phyloP scores from a whole-genome alignment of 2,329 filamentous ascomycete genomes.

The Chaetothyriales sp. region DNA sequence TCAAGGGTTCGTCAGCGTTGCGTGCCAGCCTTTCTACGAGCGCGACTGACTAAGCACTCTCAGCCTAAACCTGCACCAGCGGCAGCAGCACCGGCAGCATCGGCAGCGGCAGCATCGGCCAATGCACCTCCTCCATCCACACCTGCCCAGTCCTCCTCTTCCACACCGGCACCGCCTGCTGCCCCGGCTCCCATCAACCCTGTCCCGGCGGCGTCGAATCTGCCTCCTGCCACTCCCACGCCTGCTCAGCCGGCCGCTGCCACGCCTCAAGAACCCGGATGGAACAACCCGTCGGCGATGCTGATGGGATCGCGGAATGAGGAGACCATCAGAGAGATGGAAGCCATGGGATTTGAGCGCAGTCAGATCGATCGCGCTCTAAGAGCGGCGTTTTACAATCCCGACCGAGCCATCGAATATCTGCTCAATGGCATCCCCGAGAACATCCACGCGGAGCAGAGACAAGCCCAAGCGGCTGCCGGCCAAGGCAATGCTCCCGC shows the following conservation, averaged over 20 bases:
- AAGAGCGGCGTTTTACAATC: conserved; percentile 93
- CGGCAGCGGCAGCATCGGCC: conserved; percentile 20
- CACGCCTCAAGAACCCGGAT: conserved; percentile 34
- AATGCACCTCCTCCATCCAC: conserved; percentile 44
- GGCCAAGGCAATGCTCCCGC: conserved; percentile 25
- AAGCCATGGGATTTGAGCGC: conserved; percentile 89
- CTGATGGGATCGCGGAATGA: conserved; percentile 72
- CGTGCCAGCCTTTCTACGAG: not conserved
- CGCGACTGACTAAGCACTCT: conserved; percentile 3
- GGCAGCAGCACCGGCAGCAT: conserved; percentile 22
- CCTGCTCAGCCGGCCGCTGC: conserved; percentile 34
- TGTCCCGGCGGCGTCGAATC: conserved; percentile 45
- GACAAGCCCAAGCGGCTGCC: conserved; percentile 27
- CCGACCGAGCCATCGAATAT: conserved; percentile 93
- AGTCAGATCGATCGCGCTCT: conserved; percentile 83
- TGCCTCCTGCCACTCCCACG: conserved; percentile 35
- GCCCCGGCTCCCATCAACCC: conserved; percentile 39
- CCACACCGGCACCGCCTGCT: conserved; percentile 32
- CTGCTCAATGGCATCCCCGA: conserved; percentile 87
- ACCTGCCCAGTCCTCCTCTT: conserved; percentile 26
- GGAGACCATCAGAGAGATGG: conserved; percentile 79
- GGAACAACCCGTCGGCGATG: conserved; percentile 66
- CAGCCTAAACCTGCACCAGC: conserved; percentile 58
- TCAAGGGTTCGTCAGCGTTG: conserved; percentile 59
- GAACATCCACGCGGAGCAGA: conserved; percentile 59